Percentiles rank a stretch among this genome's conserved stretches.
Evolutionary conservation across 2,329 filamentous ascomycete species (phyloP).

Genomic region (Beauveria caledonica): DNA sequence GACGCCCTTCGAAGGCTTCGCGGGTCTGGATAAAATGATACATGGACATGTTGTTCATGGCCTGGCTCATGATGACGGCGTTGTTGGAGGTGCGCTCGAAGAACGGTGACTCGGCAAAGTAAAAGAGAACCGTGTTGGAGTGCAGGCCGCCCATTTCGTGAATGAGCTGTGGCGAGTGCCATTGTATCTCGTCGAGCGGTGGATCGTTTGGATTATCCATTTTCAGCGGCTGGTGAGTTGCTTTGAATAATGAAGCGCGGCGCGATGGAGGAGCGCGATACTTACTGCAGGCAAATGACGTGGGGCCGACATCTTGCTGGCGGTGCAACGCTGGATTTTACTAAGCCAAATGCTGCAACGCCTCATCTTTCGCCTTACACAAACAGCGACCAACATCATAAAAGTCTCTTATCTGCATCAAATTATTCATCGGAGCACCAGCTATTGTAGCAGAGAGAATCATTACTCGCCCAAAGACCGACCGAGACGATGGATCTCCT

Average conservation of each 20-base stretch:
- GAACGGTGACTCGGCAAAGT: conserved; percentile 60
- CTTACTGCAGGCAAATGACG: neutral
- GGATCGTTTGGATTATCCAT: conserved; percentile 42
- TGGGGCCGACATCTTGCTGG: neutral
- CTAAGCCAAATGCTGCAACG: too few species aligned
- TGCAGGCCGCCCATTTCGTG: conserved; percentile 51
- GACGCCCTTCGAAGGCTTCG: conserved; percentile 53
- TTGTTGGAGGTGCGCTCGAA: conserved; percentile 63
- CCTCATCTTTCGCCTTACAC: neutral
- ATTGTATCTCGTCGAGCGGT: conserved; percentile 60
- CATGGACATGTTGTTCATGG: conserved; percentile 53
- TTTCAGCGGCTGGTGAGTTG: conserved; percentile 5
- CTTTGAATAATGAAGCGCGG: neutral
- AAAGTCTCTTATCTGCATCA: neutral
- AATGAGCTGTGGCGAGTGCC: conserved; percentile 45
- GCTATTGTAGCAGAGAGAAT: neutral
- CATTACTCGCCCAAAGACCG: neutral
- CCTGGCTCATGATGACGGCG: conserved; percentile 53
- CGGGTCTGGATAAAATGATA: conserved; percentile 49
- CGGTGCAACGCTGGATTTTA: too few species aligned
- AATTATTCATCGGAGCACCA: neutral
- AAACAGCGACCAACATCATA: neutral
- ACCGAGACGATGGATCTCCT: conserved; percentile 71
- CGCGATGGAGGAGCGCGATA: neutral
- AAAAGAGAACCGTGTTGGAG: conserved; percentile 57